Evolutionary conservation across 2,329 filamentous ascomycete species (phyloP).

Genomic region (Xylariaceae sp.): DNA sequence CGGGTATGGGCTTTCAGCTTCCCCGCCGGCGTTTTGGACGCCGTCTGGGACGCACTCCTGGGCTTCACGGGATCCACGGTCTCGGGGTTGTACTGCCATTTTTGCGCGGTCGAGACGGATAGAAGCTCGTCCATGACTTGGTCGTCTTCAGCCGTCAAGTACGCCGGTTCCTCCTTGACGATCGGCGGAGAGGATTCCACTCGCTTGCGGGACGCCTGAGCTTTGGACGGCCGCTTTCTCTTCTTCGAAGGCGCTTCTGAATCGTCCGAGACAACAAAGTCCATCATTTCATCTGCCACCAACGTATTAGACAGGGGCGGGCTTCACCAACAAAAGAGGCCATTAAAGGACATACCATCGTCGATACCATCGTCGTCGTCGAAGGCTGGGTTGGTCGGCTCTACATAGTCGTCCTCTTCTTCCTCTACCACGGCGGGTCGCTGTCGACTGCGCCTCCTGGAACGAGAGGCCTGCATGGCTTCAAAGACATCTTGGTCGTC

Average conservation of each 20-base stretch:
- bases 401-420: slow-evolving; percentile 62
- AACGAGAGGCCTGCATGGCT: slow-evolving; percentile 30
- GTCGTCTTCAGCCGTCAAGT: no score
- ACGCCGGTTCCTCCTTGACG: slow-evolving; percentile 25
- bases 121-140: slow-evolving; percentile 50
- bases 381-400: slow-evolving; percentile 36
- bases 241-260: slow-evolving; percentile 71
- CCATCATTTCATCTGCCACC: slow-evolving; percentile 61
- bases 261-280: slow-evolving; percentile 83
- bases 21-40: slow-evolving; percentile 22
- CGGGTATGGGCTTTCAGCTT: slow-evolving; percentile 68
- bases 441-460: slow-evolving; percentile 32
- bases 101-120: slow-evolving; percentile 64
- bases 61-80: slow-evolving; percentile 29
- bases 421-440: slow-evolving; percentile 57
- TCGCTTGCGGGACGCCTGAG: slow-evolving; percentile 52
- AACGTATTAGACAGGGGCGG: not conserved
- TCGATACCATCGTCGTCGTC: slow-evolving; percentile 55
- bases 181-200: slow-evolving; percentile 45
- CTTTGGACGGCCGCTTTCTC: slow-evolving; percentile 59
- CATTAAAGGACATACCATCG: slow-evolving; percentile 39
- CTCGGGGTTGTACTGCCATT: slow-evolving; percentile 65
- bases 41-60: slow-evolving; percentile 14
- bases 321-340: slow-evolving; percentile 2
- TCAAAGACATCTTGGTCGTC: slow-evolving; percentile 67